Percentiles rank a stretch among this genome's conserved stretches.
These are phyloP conservation scores for Abortiporus biennis DNA, from an alignment of 1,284 basidiomycete species.

Conservation along the genomic window DNA sequence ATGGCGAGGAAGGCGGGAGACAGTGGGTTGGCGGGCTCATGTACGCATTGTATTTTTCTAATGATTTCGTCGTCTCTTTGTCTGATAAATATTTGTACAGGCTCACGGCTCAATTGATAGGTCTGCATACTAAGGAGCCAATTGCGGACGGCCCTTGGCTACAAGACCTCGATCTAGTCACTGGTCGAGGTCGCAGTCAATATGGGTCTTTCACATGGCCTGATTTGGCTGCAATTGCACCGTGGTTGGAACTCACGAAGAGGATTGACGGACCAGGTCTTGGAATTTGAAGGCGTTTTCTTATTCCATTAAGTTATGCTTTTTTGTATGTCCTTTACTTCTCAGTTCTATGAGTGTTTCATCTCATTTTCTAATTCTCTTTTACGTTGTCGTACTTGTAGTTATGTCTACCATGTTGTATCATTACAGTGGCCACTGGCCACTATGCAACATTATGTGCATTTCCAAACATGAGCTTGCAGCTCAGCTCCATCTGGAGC, in stretches of 20 bases:
- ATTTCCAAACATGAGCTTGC: no score
- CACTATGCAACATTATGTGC: no score
- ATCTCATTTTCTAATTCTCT: no score
- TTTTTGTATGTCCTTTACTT: no score
- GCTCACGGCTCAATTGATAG: conserved; percentile 58
- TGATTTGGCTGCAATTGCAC: conserved; percentile 66
- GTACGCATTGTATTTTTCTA: conserved; percentile 31
- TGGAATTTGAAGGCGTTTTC: conserved; percentile 50
- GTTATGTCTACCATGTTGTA: no score
- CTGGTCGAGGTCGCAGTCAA: conserved; percentile 43
- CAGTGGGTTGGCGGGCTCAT: conserved; percentile 71
- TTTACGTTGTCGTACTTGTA: no score
- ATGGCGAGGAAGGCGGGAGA: conserved; percentile 49
- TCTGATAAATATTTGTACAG: conserved; percentile 27
- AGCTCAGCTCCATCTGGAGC: no score
- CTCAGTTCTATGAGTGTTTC: no score
- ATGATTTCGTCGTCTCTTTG: conserved; percentile 8
- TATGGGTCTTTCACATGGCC: conserved; percentile 65
- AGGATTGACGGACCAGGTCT: conserved; percentile 64
- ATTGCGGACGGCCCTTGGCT: conserved; percentile 28
- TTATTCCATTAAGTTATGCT: no score
- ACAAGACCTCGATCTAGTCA: conserved; percentile 46
- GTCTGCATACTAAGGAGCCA: conserved; percentile 34
- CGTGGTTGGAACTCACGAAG: conserved; percentile 67
- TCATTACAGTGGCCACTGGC: no score